These are phyloP conservation scores for Trichoderma erinaceum DNA, from an alignment of 495 filamentous ascomycete species.

Conservation along the genomic window DNA sequence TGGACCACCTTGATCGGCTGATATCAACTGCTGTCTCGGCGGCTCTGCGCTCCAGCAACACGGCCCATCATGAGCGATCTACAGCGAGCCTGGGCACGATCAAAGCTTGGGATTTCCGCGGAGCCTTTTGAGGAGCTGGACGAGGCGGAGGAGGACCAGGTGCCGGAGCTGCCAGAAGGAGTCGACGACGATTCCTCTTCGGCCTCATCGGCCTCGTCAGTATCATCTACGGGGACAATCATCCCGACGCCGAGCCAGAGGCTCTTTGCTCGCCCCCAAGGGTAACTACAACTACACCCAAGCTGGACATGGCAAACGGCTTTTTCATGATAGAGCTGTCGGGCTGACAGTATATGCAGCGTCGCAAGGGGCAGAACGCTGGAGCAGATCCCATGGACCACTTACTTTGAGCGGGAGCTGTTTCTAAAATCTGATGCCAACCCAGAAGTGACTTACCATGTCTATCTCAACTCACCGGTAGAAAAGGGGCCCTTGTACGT, in stretches of 20 bases:
- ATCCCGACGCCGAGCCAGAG: conserved; percentile 70
- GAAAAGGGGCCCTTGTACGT: conserved; percentile 71
- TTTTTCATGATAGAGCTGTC: conserved; percentile 13
- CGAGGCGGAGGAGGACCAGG: conserved; percentile 38
- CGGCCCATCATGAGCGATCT: conserved; percentile 69
- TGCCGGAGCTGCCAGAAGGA: conserved; percentile 33
- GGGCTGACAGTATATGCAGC: conserved; percentile 20
- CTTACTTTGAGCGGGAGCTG: conserved; percentile 82
- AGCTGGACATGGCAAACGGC: conserved; percentile 21
- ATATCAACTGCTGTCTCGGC: neutral
- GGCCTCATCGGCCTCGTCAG: conserved; percentile 61
- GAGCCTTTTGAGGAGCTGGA: conserved; percentile 43
- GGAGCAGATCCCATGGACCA: conserved; percentile 70
- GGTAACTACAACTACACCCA: conserved; percentile 37
- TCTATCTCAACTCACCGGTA: conserved; percentile 69
- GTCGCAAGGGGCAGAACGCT: conserved; percentile 36
- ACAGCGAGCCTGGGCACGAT: conserved; percentile 75
- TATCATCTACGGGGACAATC: conserved; percentile 84
- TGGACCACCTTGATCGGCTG: conserved; percentile 6
- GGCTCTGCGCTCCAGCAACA: conserved; percentile 6
- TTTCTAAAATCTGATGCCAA: conserved; percentile 44
- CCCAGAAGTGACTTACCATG: conserved; percentile 61
- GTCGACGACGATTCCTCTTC: conserved; percentile 69
- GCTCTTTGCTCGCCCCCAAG: conserved; percentile 62
- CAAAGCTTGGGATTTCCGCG: conserved; percentile 64